These are phyloP conservation scores for Rehmannia glutinosa DNA, from an alignment of 257 asterid species.

Conservation along the genomic window DNA sequence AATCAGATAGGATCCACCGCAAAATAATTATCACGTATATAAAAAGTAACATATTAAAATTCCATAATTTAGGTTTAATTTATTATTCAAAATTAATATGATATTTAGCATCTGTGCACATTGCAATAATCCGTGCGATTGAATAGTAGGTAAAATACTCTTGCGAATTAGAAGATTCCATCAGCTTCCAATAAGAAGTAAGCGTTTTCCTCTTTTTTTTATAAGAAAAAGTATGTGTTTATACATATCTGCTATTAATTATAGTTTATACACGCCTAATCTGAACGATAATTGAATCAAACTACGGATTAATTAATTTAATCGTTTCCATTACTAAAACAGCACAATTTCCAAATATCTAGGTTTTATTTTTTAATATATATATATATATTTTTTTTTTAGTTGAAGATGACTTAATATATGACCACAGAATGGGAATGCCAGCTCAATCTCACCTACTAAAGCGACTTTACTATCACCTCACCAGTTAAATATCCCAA, in stretches of 20 bases:
- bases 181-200: too few relatives aligned
- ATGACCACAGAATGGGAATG: conserved; percentile 30
- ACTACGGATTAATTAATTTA: too few relatives aligned
- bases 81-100: too few relatives aligned
- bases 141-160: too few relatives aligned
- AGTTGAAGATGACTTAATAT: conserved; percentile 31
- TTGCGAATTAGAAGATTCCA: too few relatives aligned
- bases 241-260: conserved; percentile 16
- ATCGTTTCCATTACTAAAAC: conserved; percentile 9
- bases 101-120: too few relatives aligned
- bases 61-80: too few relatives aligned
- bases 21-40: too few relatives aligned
- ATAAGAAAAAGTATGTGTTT: conserved; percentile 14
- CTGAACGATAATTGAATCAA: conserved; percentile 9
- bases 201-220: too few relatives aligned
- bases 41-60: too few relatives aligned
- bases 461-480: conserved; percentile 26
- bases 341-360: conserved; percentile 14
- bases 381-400: not conserved
- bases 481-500: conserved; percentile 9
- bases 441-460: conserved; percentile 33
- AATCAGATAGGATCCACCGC: too few relatives aligned
- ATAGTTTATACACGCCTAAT: not conserved
- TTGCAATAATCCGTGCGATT: too few relatives aligned
- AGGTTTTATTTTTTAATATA: not conserved